Evolutionary conservation across 2,329 filamentous ascomycete species (phyloP), one percentile per base, ranked within the genome.

Genomic region (Fusarium mexicanum): DNA sequence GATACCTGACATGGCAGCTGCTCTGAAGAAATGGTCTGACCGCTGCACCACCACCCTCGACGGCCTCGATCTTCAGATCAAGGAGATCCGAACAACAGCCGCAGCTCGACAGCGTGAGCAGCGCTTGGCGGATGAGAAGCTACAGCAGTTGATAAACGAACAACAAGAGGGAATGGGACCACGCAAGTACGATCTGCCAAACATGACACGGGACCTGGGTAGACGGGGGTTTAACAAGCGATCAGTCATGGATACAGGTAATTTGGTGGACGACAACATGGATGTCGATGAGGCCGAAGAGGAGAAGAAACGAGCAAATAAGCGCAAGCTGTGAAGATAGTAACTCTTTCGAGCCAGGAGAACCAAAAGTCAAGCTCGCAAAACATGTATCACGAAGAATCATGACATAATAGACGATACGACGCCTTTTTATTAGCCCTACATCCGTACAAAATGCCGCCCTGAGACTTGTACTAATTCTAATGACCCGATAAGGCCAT

Each of bases 41-140:
- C 91, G 95, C 67, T 98, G 96, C 85, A 89, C 90, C 11, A 84
- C 86, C 8, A 94, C 94, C 4, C 90, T 98, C 5, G 84, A 83
- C 1, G 92, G 93, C 37, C 89, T 99, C 8, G 94, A 98, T 73
- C 85, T 85, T 3, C 92, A 97, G 81, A 93, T 97, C 64, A 86
- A 86, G 20, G 85, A 83, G 38, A 91, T 98, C 70, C 91, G 90
- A 74, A 81, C 83, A 4, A 85, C 86, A 3, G 92, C 93, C 3
- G 83, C 85, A 35, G 81, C 83, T 54, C 86, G 90, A 22, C 87
- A 88, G 46, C 84, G 81, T 17, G 87, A 88, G 54, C 85, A 87
- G 57, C 80, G 84, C 12, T 84, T 82, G 9, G 85, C 88, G 62
- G 84, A 88, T 2, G 81, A 82, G 12, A 83, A 86, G 47, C 80